These are phyloP conservation scores for Oxyria digyna DNA, from an alignment of 148 eudicot species.

Conservation along the genomic window DNA sequence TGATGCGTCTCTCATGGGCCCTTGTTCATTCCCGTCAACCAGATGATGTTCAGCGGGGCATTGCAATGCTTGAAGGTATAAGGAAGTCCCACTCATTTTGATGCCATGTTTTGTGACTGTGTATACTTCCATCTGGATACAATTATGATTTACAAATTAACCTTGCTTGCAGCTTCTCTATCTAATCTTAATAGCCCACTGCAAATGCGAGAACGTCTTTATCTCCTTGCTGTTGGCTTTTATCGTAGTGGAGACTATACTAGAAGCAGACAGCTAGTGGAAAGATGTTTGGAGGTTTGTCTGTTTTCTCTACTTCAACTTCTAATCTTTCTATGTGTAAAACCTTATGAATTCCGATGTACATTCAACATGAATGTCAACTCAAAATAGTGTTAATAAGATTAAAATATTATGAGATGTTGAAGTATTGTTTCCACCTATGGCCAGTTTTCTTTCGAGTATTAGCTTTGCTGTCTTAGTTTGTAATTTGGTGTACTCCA, in stretches of 20 bases:
- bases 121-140: not conserved
- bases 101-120: not conserved
- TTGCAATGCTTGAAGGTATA: slow-evolving; percentile 90
- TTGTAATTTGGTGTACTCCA: not conserved
- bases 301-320: slow-evolving; percentile 3
- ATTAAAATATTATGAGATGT: not conserved
- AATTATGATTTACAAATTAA: not conserved
- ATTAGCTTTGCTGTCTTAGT: not conserved
- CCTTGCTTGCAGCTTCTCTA: slow-evolving; percentile 42
- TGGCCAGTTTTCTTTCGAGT: not conserved
- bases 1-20: slow-evolving; percentile 82
- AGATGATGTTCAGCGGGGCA: slow-evolving; percentile 80
- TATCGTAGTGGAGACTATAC: slow-evolving; percentile 67
- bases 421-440: not conserved
- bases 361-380: not conserved
- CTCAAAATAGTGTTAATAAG: not conserved
- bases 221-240: slow-evolving; percentile 79
- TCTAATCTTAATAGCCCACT: slow-evolving; percentile 48
- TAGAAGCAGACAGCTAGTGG: slow-evolving; percentile 59
- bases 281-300: slow-evolving; percentile 72
- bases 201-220: slow-evolving; percentile 61
- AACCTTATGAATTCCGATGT: not conserved
- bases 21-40: slow-evolving; percentile 67
- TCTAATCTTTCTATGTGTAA: not conserved
- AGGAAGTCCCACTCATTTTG: not conserved